Evolutionary conservation across 768 basidiomycete species (phyloP), one percentile per base, ranked within the genome.

Genomic region (Daedaleopsis sinensis): DNA sequence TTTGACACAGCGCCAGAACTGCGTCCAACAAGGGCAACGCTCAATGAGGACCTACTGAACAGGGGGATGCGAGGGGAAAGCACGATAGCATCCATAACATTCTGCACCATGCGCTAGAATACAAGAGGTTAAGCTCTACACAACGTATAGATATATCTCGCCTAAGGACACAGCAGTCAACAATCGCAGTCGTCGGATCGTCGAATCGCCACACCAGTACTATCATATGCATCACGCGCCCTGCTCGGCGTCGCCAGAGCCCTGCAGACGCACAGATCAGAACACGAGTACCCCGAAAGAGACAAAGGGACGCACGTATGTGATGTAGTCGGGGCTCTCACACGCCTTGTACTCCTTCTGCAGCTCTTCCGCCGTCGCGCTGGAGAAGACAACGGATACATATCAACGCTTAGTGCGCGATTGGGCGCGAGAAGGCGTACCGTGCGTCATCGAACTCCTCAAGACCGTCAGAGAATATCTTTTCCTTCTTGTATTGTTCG

Each of bases 361-460:
- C 18, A 97, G 75, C 67, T 94, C 93, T 55, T 93, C 90, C 35
- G 91, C 93, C 19, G 90, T 92, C 6, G 90, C 92, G 59, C 93
- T 94, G 67, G 10, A 38, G 21, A 60, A 10, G 24, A 38, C n/a
- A 18, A 59, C 44, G 37, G 5, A n/a, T 19, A 13, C 10, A 2
- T 8, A 21, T 49, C 21, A 38, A 24, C 6, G 42, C 24, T 44
- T 23, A 18, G 35, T 52, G 16, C 36, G 52, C 8, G 1, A 24
- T 21, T 15, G 56, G 21, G 11, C 12, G 52, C 15, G 35, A n/a
- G 5, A 27, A 24, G 10, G 65, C 82, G 61, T 69, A 93, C 94
- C 93, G 85, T n/a, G 97, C 91, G 76, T 97, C 94, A 68, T 98
- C 96, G 73, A 99, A 98, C 76, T 98, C 96, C 65, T 96, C 94